phyloP scores from a whole-genome alignment of 176 grass and related monocot genomes.

The Oryza brachyantha region DNA sequence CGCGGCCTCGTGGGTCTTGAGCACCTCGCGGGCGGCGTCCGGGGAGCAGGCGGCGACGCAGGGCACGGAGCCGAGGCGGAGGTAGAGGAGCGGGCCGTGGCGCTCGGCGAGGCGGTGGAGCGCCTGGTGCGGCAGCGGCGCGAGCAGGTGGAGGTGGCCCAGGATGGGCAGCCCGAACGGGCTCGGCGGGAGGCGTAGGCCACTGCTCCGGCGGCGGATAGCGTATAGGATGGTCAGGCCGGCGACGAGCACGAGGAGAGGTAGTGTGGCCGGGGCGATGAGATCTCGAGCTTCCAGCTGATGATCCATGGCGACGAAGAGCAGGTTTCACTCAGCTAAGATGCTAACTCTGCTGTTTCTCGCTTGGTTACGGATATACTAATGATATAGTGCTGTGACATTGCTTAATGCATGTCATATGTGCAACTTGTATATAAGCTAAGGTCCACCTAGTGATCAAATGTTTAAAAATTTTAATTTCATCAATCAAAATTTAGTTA shows the following conservation, averaged over 20 bases:
- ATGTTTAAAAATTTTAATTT: no score
- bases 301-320: background rate
- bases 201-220: background rate
- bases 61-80: constrained; percentile 60
- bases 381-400: no score
- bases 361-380: background rate
- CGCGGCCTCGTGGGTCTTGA: constrained; percentile 50
- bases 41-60: constrained; percentile 65
- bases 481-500: no score
- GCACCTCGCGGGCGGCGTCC: constrained; percentile 43
- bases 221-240: constrained; percentile 22
- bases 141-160: constrained; percentile 82
- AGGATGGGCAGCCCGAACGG: constrained; percentile 63
- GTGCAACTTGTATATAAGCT: background rate
- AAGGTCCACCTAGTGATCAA: no score
- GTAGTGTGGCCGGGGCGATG: background rate
- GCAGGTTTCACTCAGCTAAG: background rate
- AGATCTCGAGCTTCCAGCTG: constrained; percentile 1
- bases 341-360: background rate
- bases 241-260: constrained; percentile 32
- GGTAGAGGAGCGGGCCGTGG: constrained; percentile 52
- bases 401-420: background rate
- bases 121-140: constrained; percentile 61
- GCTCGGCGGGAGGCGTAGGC: constrained; percentile 45
- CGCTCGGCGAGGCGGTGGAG: constrained; percentile 48